Conservation (phyloP, 78 protist genomes). For the Polysphondylium violaceum region DNA sequence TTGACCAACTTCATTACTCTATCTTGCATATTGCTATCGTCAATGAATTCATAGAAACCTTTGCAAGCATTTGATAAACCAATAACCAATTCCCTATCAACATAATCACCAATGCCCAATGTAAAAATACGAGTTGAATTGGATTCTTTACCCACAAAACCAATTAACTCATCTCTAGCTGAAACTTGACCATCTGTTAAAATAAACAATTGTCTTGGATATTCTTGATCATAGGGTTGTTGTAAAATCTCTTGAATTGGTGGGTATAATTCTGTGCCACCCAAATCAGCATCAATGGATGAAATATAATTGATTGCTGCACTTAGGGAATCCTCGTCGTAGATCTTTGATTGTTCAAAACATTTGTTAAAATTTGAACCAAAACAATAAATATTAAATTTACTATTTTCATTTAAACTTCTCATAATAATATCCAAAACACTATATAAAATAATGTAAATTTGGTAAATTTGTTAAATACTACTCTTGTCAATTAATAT, state of each 20-base stretch:
- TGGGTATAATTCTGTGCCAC: conserved; percentile 56
- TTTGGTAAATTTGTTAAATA: not conserved
- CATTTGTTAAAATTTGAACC: conserved; percentile 8
- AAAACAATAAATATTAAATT: conserved; percentile 36
- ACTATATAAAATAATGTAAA: not conserved
- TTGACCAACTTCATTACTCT: conserved; percentile 37
- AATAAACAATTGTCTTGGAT: conserved; percentile 71
- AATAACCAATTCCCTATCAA: conserved; percentile 9
- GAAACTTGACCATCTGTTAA: conserved; percentile 56
- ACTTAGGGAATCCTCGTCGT: conserved; percentile 12
- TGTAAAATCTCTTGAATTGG: conserved; percentile 36
- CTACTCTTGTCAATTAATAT: not conserved
- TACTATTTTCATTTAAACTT: conserved; percentile 12
- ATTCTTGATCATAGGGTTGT: not conserved
- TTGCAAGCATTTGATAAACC: conserved; percentile 36
- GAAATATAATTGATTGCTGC: not conserved
- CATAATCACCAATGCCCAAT: conserved; percentile 51
- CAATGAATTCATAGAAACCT: conserved; percentile 53
- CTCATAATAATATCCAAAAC: conserved; percentile 41
- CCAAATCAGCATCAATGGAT: conserved; percentile 24
- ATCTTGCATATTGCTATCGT: conserved; percentile 10
- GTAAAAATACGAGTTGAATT: conserved; percentile 45
- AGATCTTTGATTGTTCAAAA: not conserved
- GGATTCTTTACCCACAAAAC: conserved; percentile 13
- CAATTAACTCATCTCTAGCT: conserved; percentile 1